Evolutionary conservation across 2,329 filamentous ascomycete species (phyloP), one percentile per base, ranked within the genome.

Genomic region (Colletotrichum sp.): DNA sequence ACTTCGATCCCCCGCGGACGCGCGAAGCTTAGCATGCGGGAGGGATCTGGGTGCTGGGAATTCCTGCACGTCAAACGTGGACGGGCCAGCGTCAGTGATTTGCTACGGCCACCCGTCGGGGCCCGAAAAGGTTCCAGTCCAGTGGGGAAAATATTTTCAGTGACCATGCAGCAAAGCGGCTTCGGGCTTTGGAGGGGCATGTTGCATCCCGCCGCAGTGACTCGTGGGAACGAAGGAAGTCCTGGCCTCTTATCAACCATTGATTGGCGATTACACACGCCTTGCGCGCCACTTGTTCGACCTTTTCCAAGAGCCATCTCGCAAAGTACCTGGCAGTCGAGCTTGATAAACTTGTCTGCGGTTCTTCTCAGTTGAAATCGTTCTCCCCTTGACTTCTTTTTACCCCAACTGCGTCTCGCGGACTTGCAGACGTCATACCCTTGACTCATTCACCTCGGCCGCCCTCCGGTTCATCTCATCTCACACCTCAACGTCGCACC

Each of bases 391-490:
- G 1, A n/a, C 16, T 26, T 64, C 24, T n/a, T 64, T 44, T 44
- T 64, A 9, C 62, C n/a, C 34, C 30, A 24, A 36, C 34, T 64
- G 21, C 3, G 66, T 69, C 55, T 69, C 15, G 21, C 69, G 30
- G 39, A 55, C 39, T 26, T 18, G 26, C 21, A 52, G 69, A 34
- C 63, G 60, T 67, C 73, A 64, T 57, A 24, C 21, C 36, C 52
- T 28, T 69, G 59, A 73, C 57, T 73, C 57, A 69, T n/a, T 44
- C 21, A 30, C 30, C 32, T 64, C n/a, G 13, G 57, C 18, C 59
- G 59, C 52, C 64, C 73, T 76, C 74, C 18, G 24, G 74, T 74
- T 76, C 74, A 26, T 76, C 74, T 76, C 70, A 69, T 76, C 70
- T 69, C 67, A 30, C 49, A 72, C 44, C n/a, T 52, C 44, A 24